phyloP scores from a whole-genome alignment of 805 yeast genomes.

The Hagleromyces aurorensis region DNA sequence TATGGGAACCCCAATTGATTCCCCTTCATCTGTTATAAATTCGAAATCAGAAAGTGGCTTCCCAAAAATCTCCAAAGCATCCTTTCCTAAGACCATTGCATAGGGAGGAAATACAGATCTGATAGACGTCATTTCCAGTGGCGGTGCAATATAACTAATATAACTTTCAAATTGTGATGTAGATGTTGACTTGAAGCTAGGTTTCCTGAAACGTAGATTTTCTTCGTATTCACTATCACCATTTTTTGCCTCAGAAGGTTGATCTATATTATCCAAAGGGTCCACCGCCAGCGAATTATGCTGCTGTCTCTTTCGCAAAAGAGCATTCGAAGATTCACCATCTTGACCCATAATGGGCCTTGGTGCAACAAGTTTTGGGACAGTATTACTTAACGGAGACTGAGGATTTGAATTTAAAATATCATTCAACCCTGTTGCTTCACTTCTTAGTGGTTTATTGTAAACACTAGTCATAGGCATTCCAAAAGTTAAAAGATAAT shows the following conservation, averaged over 20 bases:
- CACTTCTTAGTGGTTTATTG: too few relatives aligned
- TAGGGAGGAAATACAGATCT: conserved; percentile 67
- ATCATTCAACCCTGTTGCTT: too few relatives aligned
- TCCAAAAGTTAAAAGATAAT: conserved; percentile 41
- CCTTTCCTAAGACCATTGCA: conserved; percentile 70
- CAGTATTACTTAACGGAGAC: too few relatives aligned
- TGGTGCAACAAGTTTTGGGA: too few relatives aligned
- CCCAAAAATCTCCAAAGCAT: conserved; percentile 62
- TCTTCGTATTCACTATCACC: too few relatives aligned
- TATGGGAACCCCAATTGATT: conserved; percentile 54
- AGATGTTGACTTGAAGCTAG: conserved; percentile 11
- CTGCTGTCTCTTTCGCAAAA: too few relatives aligned
- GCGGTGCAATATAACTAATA: conserved; percentile 69
- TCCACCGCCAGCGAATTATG: too few relatives aligned
- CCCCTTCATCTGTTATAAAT: conserved; percentile 62
- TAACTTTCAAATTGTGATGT: conserved; percentile 51
- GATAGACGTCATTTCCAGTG: conserved; percentile 54
- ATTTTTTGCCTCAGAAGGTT: too few relatives aligned
- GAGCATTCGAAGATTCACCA: too few relatives aligned
- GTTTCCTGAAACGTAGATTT: conserved; percentile 6
- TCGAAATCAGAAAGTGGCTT: conserved; percentile 63
- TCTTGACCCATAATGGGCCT: too few relatives aligned
- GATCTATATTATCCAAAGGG: too few relatives aligned
- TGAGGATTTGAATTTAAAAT: too few relatives aligned
- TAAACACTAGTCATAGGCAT: conserved; percentile 47